phyloP scores from a whole-genome alignment of 257 asterid species.

The Gentiana dahurica region DNA sequence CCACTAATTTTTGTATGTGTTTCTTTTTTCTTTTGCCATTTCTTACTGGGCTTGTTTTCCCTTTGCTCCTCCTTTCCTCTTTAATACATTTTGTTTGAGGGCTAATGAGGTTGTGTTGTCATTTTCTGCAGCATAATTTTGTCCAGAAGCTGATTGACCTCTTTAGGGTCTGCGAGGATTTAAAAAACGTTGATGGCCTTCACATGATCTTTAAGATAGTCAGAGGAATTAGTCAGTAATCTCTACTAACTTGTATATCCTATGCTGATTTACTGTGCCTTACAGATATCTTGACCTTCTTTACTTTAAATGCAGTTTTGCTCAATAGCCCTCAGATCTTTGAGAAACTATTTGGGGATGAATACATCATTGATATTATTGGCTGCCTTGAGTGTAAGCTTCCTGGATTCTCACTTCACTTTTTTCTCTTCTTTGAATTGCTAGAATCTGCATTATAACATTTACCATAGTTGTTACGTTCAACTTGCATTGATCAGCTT shows the following conservation, averaged over 20 bases:
- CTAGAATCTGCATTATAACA: not conserved
- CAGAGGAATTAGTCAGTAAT: slow-evolving; percentile 73
- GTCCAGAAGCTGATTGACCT: slow-evolving; percentile 71
- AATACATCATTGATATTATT: slow-evolving; percentile 76
- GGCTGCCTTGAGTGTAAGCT: slow-evolving; percentile 94
- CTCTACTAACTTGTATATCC: slow-evolving; percentile 4
- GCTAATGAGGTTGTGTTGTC: not conserved
- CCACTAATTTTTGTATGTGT: too few relatives aligned
- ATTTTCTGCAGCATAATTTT: slow-evolving; percentile 58
- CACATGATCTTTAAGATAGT: slow-evolving; percentile 73
- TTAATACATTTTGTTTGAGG: too few relatives aligned
- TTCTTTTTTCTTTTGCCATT: too few relatives aligned
- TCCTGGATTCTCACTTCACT: not conserved
- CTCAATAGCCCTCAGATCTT: slow-evolving; percentile 76
- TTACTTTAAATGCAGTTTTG: slow-evolving; percentile 49
- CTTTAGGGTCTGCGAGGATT: slow-evolving; percentile 70
- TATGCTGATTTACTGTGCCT: not conserved
- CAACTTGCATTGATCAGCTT: not conserved
- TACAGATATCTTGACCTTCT: slow-evolving; percentile 1
- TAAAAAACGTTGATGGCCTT: slow-evolving; percentile 75
- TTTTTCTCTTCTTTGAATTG: not conserved
- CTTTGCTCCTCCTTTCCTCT: too few relatives aligned
- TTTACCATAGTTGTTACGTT: not conserved
- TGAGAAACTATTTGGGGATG: slow-evolving; percentile 92
- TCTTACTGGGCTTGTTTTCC: too few relatives aligned